These are phyloP conservation scores for Moesziomyces globuligerus DNA, from an alignment of 1,284 basidiomycete genomes.

Conservation along the genomic window DNA sequence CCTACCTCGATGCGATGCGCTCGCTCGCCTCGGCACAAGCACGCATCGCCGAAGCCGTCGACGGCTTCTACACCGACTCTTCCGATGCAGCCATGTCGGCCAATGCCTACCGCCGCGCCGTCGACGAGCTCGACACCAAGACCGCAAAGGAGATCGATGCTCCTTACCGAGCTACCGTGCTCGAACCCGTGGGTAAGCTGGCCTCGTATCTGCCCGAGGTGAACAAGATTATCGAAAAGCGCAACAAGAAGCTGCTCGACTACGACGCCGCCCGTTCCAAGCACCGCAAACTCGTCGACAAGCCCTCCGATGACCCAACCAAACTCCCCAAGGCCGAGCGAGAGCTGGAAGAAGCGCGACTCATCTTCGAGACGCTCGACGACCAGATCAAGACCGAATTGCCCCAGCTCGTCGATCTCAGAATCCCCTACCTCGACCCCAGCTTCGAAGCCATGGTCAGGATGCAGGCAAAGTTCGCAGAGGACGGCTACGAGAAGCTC, in stretches of 20 bases:
- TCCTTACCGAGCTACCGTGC: constrained; percentile 91
- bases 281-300: constrained; percentile 83
- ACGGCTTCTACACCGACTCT: constrained; percentile 82
- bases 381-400: constrained; percentile 89
- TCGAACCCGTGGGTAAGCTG: constrained; percentile 93
- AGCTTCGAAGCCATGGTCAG: constrained; percentile 97
- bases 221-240: constrained; percentile 92
- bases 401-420: constrained; percentile 89
- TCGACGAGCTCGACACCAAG: constrained; percentile 89
- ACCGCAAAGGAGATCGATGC: constrained; percentile 88
- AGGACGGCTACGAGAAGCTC: constrained; percentile 97
- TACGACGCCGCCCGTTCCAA: constrained; percentile 87
- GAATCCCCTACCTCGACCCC: constrained; percentile 97
- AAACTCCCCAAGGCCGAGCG: constrained; percentile 92
- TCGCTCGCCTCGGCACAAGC: constrained; percentile 87
- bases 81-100: constrained; percentile 88
- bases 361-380: constrained; percentile 92
- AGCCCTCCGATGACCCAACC: constrained; percentile 90
- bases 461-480: constrained; percentile 94
- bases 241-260: constrained; percentile 97
- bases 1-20: constrained; percentile 91
- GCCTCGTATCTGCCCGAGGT: constrained; percentile 92
- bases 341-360: constrained; percentile 91
- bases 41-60: constrained; percentile 93
- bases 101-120: constrained; percentile 92